These are phyloP conservation scores for Candida odintsovae DNA, from an alignment of 805 yeast species.

Conservation along the genomic window DNA sequence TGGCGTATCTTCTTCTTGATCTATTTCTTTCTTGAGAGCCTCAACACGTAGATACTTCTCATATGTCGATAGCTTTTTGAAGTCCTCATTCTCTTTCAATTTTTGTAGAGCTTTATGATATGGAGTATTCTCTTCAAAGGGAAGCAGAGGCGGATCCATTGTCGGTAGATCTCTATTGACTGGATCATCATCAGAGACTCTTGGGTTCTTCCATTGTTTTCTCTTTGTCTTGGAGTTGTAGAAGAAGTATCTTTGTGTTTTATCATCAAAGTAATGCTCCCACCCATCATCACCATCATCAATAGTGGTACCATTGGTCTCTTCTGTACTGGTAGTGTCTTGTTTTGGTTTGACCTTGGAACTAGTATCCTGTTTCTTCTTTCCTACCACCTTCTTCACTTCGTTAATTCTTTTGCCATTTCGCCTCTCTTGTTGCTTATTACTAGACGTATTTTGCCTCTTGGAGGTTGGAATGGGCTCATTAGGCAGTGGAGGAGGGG, in stretches of 20 bases:
- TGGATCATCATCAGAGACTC: constrained; percentile 6
- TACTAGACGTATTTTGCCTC: too few species aligned
- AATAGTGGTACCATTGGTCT: not conserved
- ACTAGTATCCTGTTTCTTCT: too few species aligned
- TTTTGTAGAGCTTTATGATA: not conserved
- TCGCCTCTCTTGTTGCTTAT: too few species aligned
- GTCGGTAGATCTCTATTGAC: constrained; percentile 7
- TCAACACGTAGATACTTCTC: constrained; percentile 9
- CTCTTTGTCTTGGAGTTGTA: constrained; percentile 4
- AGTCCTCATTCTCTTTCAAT: constrained; percentile 6
- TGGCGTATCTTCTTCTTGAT: not conserved
- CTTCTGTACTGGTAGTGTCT: too few species aligned
- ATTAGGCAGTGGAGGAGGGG: not conserved
- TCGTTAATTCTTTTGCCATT: not conserved
- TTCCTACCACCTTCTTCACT: not conserved
- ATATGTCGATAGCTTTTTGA: constrained; percentile 6
- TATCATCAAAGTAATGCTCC: constrained; percentile 9
- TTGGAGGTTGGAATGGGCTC: not conserved
- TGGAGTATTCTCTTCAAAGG: constrained; percentile 2
- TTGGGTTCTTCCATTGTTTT: constrained; percentile 12
- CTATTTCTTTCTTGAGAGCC: constrained; percentile 2
- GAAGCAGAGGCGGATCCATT: constrained; percentile 9
- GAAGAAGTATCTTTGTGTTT: constrained; percentile 6
- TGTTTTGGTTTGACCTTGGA: not conserved
- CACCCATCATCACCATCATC: constrained; percentile 10